Percentiles rank a stretch among this genome's conserved stretches.
These are phyloP conservation scores for Boletus semigastroideus DNA, from an alignment of 1,284 basidiomycete genomes.

Conservation along the genomic window DNA sequence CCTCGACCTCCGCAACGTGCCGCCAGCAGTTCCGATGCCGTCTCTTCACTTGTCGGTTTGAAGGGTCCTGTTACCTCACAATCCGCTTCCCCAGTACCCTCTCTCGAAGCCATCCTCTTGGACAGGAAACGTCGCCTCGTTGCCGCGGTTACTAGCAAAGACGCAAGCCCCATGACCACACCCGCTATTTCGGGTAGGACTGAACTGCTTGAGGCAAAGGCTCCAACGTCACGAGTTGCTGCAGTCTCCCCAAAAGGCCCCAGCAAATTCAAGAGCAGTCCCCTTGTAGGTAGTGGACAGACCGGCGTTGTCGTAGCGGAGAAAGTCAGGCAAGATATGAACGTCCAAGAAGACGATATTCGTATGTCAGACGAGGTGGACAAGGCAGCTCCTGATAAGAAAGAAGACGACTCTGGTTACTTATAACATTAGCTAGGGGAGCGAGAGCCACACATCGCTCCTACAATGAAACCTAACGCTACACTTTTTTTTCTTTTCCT, in stretches of 20 bases:
- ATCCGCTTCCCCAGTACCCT: slow-evolving; percentile 47
- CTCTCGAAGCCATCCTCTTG: slow-evolving; percentile 61
- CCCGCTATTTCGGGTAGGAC: slow-evolving; percentile 12
- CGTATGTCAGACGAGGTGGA: slow-evolving; percentile 26
- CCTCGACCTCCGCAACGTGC: slow-evolving; percentile 6
- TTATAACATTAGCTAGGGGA: slow-evolving; percentile 19
- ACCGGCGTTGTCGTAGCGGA: slow-evolving; percentile 44
- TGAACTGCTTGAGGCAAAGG: slow-evolving; percentile 14
- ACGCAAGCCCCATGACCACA: slow-evolving; percentile 3
- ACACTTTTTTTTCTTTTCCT: not conserved
- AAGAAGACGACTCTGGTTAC: slow-evolving; percentile 27
- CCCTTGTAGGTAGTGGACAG: slow-evolving; percentile 45
- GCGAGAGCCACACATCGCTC: not conserved
- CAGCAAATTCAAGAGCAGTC: slow-evolving; percentile 68
- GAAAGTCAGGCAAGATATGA: slow-evolving; percentile 36
- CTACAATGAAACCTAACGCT: not conserved
- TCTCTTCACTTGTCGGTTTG: slow-evolving; percentile 6
- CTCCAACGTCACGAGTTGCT: slow-evolving; percentile 18
- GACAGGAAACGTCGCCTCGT: slow-evolving; percentile 52
- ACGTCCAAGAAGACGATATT: slow-evolving; percentile 17
- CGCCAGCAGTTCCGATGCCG: slow-evolving; percentile 14
- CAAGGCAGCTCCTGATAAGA: slow-evolving; percentile 20
- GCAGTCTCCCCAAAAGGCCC: slow-evolving; percentile 42
- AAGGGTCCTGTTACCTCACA: slow-evolving; percentile 17
- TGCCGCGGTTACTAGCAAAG: slow-evolving; percentile 24